Evolutionary conservation across 108 stramenopile species (phyloP).

Genomic region (Schizochytrium sp.): DNA sequence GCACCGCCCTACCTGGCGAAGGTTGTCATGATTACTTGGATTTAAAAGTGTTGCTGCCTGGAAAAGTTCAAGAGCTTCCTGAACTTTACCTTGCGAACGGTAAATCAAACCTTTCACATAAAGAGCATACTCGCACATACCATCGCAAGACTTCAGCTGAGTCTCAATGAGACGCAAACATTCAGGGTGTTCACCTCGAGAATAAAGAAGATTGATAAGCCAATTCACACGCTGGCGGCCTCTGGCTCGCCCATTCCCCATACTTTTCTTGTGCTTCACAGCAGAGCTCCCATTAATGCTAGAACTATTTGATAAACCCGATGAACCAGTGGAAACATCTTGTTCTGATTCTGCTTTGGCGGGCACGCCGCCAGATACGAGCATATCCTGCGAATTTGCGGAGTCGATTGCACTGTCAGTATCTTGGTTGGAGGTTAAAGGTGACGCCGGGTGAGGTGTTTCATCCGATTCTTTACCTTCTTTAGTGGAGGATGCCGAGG

Average conservation of each 20-base stretch:
- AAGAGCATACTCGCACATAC: constrained; percentile 73
- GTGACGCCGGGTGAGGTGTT: too few relatives aligned
- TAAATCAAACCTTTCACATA: constrained; percentile 76
- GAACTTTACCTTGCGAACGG: constrained; percentile 73
- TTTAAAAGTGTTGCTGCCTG: constrained; percentile 79
- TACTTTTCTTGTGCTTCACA: background rate
- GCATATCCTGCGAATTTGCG: too few relatives aligned
- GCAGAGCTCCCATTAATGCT: background rate
- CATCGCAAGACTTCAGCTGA: constrained; percentile 66
- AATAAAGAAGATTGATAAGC: constrained; percentile 70
- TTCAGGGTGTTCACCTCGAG: constrained; percentile 65
- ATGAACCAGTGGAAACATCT: background rate
- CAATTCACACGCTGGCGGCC: constrained; percentile 67
- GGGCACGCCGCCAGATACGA: too few relatives aligned
- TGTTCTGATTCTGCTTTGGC: background rate
- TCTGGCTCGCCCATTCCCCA: background rate
- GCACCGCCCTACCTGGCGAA: constrained; percentile 79
- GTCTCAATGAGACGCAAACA: constrained; percentile 73
- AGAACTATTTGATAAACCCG: background rate
- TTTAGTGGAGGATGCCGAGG: too few relatives aligned
- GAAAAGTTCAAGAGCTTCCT: constrained; percentile 74
- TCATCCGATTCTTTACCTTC: too few relatives aligned
- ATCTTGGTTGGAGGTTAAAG: too few relatives aligned
- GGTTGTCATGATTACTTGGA: constrained; percentile 70
- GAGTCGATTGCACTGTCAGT: too few relatives aligned